These are phyloP conservation scores for Phyllosticta citrichinensis DNA, from an alignment of 2,329 filamentous ascomycete genomes.

Conservation along the genomic window DNA sequence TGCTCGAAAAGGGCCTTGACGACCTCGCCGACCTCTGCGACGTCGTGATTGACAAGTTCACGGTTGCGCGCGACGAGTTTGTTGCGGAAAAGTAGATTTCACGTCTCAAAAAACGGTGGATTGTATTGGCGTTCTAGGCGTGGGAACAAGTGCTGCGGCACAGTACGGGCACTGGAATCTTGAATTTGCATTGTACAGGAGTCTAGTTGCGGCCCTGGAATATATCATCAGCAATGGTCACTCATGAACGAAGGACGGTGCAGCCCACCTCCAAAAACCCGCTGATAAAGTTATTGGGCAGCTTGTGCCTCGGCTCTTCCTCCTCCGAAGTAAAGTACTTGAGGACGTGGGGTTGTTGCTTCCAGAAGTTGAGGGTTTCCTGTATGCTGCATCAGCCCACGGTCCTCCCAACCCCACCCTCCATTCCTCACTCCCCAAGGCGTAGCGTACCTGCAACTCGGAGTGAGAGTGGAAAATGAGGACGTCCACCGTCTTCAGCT, in stretches of 20 bases:
- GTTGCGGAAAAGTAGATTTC: constrained; percentile 19
- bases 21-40: constrained; percentile 90
- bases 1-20: constrained; percentile 78
- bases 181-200: constrained; percentile 27
- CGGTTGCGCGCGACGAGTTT: constrained; percentile 54
- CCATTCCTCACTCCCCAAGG: not conserved
- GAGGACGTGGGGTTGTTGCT: constrained; percentile 90
- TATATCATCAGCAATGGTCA: constrained; percentile 1
- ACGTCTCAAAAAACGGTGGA: not conserved
- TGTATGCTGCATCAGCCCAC: constrained; percentile 28
- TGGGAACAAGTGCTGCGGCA: constrained; percentile 16
- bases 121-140: constrained; percentile 24
- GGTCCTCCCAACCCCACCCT: not conserved
- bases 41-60: constrained; percentile 86
- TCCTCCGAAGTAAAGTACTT: constrained; percentile 94
- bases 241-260: not conserved
- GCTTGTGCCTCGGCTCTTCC: constrained; percentile 61
- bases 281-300: constrained; percentile 85
- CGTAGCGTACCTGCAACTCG: constrained; percentile 71
- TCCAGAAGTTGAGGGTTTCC: constrained; percentile 99
- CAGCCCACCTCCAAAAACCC: constrained; percentile 81
- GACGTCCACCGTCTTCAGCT: constrained; percentile 80
- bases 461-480: constrained; percentile 82
- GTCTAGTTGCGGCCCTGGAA: constrained; percentile 12
- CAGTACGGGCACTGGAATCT: constrained; percentile 14